phyloP scores from a whole-genome alignment of 345 rosid species.

The Hevea brasiliensis region DNA sequence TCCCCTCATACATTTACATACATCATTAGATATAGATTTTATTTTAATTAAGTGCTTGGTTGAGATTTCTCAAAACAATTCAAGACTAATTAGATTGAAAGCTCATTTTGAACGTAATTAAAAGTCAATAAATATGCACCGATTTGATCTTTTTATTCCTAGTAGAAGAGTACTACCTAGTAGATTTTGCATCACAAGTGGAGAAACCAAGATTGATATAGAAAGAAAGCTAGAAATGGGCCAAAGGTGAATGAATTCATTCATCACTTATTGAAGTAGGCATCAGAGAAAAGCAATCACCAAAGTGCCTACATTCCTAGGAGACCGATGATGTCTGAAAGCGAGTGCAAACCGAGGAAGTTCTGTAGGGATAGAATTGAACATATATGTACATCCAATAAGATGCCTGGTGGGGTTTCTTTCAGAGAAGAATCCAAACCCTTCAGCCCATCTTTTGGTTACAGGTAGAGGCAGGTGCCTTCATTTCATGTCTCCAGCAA shows the following conservation, averaged over 20 bases:
- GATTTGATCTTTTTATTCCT: no score
- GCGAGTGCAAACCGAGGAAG: conserved; percentile 38
- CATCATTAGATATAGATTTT: no score
- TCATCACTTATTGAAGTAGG: conserved; percentile 12
- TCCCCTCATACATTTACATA: no score
- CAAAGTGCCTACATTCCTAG: conserved; percentile 31
- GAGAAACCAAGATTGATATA: no score
- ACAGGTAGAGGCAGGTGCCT: conserved; percentile 10
- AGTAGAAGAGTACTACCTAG: no score
- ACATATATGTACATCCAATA: not conserved
- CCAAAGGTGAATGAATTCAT: conserved; percentile 1
- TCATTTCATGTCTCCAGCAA: conserved; percentile 33
- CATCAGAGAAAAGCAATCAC: conserved; percentile 26
- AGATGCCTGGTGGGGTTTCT: conserved; percentile 23
- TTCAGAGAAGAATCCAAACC: conserved; percentile 31
- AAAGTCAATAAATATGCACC: no score
- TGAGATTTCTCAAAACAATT: no score
- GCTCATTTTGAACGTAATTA: no score
- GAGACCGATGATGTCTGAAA: conserved; percentile 24
- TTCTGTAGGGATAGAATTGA: conserved; percentile 3
- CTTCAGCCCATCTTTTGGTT: conserved; percentile 2
- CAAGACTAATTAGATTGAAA: no score
- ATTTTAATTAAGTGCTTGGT: no score
- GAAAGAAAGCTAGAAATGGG: conserved; percentile 8
- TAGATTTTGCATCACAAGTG: no score